Evolutionary conservation across 768 basidiomycete species (phyloP).

Genomic region (Rhodotorula taiwanensis): DNA sequence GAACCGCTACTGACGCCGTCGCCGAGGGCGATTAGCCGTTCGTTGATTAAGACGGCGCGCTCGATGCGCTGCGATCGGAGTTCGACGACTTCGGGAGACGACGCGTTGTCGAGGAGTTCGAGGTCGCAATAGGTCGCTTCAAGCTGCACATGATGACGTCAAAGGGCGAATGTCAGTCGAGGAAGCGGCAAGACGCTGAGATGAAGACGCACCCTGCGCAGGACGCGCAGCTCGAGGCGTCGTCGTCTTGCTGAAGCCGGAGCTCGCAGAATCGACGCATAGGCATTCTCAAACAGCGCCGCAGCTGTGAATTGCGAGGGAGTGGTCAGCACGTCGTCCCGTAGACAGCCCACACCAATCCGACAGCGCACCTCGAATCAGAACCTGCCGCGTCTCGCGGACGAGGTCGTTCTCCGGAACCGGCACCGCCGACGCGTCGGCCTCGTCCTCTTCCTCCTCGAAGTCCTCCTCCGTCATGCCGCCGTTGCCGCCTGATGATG

Average conservation of each 20-base stretch:
- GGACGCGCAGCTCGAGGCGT: constrained; percentile 22
- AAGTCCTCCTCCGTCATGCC: no score
- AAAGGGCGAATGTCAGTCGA: no score
- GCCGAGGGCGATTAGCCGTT: constrained; percentile 51
- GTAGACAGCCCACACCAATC: no score
- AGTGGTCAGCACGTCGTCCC: no score
- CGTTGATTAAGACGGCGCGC: constrained; percentile 35
- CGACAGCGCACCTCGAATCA: constrained; percentile 32
- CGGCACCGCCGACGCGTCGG: background rate
- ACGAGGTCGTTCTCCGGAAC: constrained; percentile 37
- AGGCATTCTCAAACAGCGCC: constrained; percentile 35
- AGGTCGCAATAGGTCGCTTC: constrained; percentile 35
- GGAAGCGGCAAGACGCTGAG: background rate
- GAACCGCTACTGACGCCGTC: constrained; percentile 51
- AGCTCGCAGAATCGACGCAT: constrained; percentile 26
- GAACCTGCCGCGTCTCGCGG: constrained; percentile 33
- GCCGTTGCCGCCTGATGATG: background rate
- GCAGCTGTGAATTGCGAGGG: constrained; percentile 34
- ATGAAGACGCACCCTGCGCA: constrained; percentile 24
- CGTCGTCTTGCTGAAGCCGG: background rate
- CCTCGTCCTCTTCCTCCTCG: constrained; percentile 6
- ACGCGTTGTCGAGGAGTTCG: constrained; percentile 32
- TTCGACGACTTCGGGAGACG: constrained; percentile 30
- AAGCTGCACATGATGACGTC: constrained; percentile 1
- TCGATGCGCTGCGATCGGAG: constrained; percentile 29